Evolutionary conservation across 768 basidiomycete genomes (phyloP), one percentile per base, ranked within the genome.

Genomic region (Mycena maculata): DNA sequence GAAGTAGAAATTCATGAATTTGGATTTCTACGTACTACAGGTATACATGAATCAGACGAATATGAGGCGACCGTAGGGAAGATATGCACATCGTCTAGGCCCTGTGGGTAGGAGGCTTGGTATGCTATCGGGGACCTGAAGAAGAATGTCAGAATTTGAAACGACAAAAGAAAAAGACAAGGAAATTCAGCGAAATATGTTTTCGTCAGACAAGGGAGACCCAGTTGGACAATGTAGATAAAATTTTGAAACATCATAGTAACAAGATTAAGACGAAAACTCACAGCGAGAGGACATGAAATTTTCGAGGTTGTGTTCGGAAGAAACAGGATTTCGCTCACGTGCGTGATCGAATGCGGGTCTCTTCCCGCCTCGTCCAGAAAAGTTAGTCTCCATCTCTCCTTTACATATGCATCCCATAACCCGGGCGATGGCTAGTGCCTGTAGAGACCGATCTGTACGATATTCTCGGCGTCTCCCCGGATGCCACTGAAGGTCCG

Each of bases 201-300:
- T 59, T 63, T 90, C 90, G 82, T 87, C 90, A 86, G 71, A 72
- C 76, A 79, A 80, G 80, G 75, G 65, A 69, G 71, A 77, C 79
- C 84, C 84, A 82, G 83, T 94, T 87, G 73, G 93, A 93, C 92
- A 94, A 94, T 94, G 93, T 94, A 94, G 93, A 94, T 94, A 93
- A 92, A 50, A 50, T 57, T 81, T 79, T 73, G 79, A 70, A 76
- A 73, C 88, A 92, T 91, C 90, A 91, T 84, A 68, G 64, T 56
- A n/a, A 44, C 61, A 60, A 12, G 61, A n/a, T 23, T 56, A 59
- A 54, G 27, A 42, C n/a, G 23, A 28, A 47, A 16, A 73, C 69
- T 71, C 59, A 73, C 70, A 44, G 33, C n/a, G 49, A 27, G 38
- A 9, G 8, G 36, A 45, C 65, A 67, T 67, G 22, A 33, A 33